phyloP scores from a whole-genome alignment of 768 basidiomycete species.

The Gymnopilus dilepis region DNA sequence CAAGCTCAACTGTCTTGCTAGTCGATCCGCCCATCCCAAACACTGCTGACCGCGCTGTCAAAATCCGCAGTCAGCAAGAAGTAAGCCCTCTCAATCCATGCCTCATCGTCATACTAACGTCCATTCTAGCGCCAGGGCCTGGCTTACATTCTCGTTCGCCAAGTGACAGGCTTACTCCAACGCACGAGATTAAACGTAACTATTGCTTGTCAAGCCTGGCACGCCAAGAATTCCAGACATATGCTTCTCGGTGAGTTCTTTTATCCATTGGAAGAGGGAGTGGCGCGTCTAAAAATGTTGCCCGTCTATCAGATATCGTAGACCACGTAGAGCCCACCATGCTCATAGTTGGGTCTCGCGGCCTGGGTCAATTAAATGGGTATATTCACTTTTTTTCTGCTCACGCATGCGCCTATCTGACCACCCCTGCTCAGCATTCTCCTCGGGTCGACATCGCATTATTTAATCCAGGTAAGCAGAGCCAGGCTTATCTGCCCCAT shows the following conservation, averaged over 20 bases:
- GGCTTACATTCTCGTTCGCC: conserved; percentile 87
- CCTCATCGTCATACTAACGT: background rate
- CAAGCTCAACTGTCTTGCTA: conserved; percentile 27
- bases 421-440: conserved; percentile 66
- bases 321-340: conserved; percentile 88
- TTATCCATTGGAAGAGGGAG: background rate
- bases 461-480: conserved; percentile 74
- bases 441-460: conserved; percentile 94
- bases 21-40: conserved; percentile 76
- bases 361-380: conserved; percentile 88
- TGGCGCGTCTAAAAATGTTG: background rate
- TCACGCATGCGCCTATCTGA: background rate
- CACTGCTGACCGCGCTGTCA: conserved; percentile 73
- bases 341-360: conserved; percentile 96
- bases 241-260: conserved; percentile 73
- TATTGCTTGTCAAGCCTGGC: conserved; percentile 93
- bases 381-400: conserved; percentile 39
- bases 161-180: conserved; percentile 88
- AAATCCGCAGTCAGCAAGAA: conserved; percentile 91
- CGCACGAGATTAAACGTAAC: conserved; percentile 88
- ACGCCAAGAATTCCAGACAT: conserved; percentile 93
- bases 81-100: conserved; percentile 39
- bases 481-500: background rate
- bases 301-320: conserved; percentile 65
- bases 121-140: conserved; percentile 77